These are phyloP conservation scores for Cubamyces lactineus DNA, from an alignment of 768 basidiomycete species.

Conservation along the genomic window DNA sequence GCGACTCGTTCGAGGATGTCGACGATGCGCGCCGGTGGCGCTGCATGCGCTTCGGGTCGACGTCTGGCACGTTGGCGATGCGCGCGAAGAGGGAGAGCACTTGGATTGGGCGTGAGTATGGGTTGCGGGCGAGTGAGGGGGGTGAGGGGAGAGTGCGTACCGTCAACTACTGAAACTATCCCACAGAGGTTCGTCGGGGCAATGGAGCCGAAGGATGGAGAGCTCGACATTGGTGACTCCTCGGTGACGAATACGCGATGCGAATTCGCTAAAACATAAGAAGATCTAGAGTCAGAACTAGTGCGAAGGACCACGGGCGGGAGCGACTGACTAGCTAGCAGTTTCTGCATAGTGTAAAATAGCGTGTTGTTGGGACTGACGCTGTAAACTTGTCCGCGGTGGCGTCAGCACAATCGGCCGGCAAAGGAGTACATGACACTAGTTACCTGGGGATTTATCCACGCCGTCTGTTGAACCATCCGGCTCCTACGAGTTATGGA, in stretches of 20 bases:
- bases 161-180: constrained; percentile 82
- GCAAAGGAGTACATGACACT: not conserved
- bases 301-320: not conserved
- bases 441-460: constrained; percentile 75
- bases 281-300: too few species aligned
- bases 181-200: constrained; percentile 60
- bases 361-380: constrained; percentile 67
- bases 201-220: constrained; percentile 49
- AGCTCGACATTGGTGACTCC: constrained; percentile 54
- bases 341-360: constrained; percentile 74
- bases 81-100: constrained; percentile 82
- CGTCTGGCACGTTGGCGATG: constrained; percentile 68
- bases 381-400: constrained; percentile 63
- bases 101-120: constrained; percentile 30
- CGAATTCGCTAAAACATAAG: constrained; percentile 57
- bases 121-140: not conserved
- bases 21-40: constrained; percentile 81
- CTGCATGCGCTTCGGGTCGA: constrained; percentile 79
- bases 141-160: constrained; percentile 48
- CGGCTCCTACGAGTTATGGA: constrained; percentile 47
- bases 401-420: not conserved
- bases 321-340: constrained; percentile 71
- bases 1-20: constrained; percentile 44
- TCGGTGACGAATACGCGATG: constrained; percentile 80
- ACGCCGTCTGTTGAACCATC: constrained; percentile 79